Base-by-base conservation (phyloP, 108 stramenopile genomes). In the Pseudonitzschia multiseries region DNA sequence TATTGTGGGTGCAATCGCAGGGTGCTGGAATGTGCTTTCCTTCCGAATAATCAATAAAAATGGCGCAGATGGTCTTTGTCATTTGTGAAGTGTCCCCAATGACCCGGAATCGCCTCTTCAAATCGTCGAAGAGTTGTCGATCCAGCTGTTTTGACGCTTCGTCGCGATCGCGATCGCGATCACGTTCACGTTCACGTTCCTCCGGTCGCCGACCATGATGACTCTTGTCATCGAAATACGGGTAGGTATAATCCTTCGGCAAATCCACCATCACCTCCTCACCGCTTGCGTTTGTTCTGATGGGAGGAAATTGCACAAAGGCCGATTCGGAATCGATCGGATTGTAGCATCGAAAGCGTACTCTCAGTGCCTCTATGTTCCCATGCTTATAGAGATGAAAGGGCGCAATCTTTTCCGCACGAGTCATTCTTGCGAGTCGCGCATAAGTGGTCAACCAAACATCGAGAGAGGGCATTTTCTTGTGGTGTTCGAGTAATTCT, bases 271-370 rank as follows among this genome's bases (percentile, higher is more conserved):
- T 27, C 15, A 26, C 26, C 5, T 21, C 22, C n/a, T 51, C 50
- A 1, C 50, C 50, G 8, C 17, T 17, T 10, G 17, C 50, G n/a
- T 51, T n/a, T 51, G 3, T 60, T 4, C 2, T 26, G 5, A 17
- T 10, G 59, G 24, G 15, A 17, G 64, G 36, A 65, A 65, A 65
- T 18, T 65, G 18, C 15, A 31, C 31, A 41, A 22, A 65, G 18
- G 17, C 20, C 8, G 64, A 65, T 65, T 65, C 28, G 21, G 42
- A 65, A 65, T 65, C 40, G 40, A 65, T 41, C 17, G 64, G 64
- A 41, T 65, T 42, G 40, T 65, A 65, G 31, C 64, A 65, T 24
- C 40, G 3, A 18, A 42, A 65, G 18, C n/a, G 31, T 0, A 41
- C 15, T 24, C 40, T 40, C 8, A 22, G 24, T 60, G 4, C 29